These are phyloP conservation scores for Galeopsis tetrahit DNA, from an alignment of 257 asterid species.

Conservation along the genomic window DNA sequence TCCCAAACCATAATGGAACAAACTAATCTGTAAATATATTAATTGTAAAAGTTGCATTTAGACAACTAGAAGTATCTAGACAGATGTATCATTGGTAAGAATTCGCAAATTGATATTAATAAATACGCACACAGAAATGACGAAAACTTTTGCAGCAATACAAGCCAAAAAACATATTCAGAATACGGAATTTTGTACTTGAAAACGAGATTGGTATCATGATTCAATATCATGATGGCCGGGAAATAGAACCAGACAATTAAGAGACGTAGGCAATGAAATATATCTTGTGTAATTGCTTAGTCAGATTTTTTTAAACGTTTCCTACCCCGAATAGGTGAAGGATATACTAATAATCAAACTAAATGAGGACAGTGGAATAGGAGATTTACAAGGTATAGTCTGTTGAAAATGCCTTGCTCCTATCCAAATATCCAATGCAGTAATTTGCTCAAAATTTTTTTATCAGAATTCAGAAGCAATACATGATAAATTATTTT, in stretches of 20 bases:
- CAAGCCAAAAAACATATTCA: neutral
- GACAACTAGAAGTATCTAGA: slow-evolving; percentile 28
- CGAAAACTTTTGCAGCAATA: neutral
- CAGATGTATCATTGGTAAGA: slow-evolving; percentile 15
- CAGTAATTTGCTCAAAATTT: neutral
- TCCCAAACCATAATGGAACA: slow-evolving; percentile 20
- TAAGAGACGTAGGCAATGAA: neutral
- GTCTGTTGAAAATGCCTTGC: too few species aligned
- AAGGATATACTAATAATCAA: too few species aligned
- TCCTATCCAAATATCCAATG: neutral
- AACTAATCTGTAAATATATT: slow-evolving; percentile 10
- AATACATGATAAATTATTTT: too few species aligned
- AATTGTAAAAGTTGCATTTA: slow-evolving; percentile 17
- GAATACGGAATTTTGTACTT: neutral
- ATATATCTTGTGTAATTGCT: neutral
- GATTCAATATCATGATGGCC: slow-evolving; percentile 3
- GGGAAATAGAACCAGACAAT: neutral
- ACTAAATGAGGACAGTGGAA: too few species aligned
- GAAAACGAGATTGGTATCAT: neutral
- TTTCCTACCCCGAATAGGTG: too few species aligned
- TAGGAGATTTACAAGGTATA: too few species aligned
- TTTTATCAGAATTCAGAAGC: too few species aligned
- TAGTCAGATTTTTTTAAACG: too few species aligned
- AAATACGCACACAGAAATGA: neutral
- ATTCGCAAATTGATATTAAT: neutral